Evolutionary conservation across 2,329 filamentous ascomycete species (phyloP), one percentile per base, ranked within the genome.

Genomic region (Trichophyton rubrum): DNA sequence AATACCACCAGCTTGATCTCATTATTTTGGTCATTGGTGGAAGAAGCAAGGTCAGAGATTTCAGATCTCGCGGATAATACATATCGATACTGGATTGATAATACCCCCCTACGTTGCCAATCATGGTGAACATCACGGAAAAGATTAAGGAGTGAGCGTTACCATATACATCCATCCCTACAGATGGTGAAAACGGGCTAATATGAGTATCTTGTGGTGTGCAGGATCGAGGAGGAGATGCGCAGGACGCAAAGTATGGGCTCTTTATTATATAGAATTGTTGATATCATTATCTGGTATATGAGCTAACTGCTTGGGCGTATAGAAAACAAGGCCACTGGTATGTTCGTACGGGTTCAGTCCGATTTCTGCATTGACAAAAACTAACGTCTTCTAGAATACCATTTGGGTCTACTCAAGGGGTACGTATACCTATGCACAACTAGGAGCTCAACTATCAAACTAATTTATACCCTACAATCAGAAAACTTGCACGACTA

Each of bases 161-260:
- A 7, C 20, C 33, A 33, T 30, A 33, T 15, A 43, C 22, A 33
- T 15, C 6, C 27, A 43, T 30, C n/a, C 43, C 57, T 59, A 57
- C 49, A 60, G 17, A 2, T n/a, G 43, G 35, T 17, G 40, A 58
- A 55, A 55, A 56, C 56, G 27, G 62, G 62, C 70, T 68, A 51
- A 58, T 61, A n/a, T 59, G 61, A 59, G 11, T 55, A 8, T 55
- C 51, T 41, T n/a, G 13, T 57, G 55, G 3, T 24, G 20, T 57
- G 47, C 68, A 96, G 92, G 85, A 99, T 99, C 71, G 93, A 99
- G 83, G 91, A 96, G 78, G 93, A 99, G 87, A 99, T 99, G 93
- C 86, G 84, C 75, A 92, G 84, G 85, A 99, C 93, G 70, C 93
- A 99, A 80, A 99, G 92, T 96, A 84, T 80, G 84, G 69, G 45